These are phyloP conservation scores for Candida wancherniae DNA, from an alignment of 805 yeast genomes.

Conservation along the genomic window DNA sequence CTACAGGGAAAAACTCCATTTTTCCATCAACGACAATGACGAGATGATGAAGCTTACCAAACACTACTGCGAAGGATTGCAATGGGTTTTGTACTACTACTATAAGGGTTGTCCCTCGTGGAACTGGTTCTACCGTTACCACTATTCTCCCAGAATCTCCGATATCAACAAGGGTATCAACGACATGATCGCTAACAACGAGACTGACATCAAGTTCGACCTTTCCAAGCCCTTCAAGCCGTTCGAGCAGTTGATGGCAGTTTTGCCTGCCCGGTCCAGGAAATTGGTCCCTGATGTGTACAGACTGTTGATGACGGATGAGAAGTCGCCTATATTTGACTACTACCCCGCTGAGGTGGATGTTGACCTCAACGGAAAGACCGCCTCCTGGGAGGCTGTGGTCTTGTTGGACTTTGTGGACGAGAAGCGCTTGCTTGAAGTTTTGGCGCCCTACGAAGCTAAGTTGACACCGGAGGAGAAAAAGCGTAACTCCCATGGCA, in stretches of 20 bases:
- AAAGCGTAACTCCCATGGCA: slow-evolving; percentile 70
- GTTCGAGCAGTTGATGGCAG: slow-evolving; percentile 96
- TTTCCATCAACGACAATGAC: slow-evolving; percentile 57
- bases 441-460: slow-evolving; percentile 62
- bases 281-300: slow-evolving; percentile 71
- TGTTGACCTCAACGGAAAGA: slow-evolving; percentile 89
- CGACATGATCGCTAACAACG: slow-evolving; percentile 33
- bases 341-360: slow-evolving; percentile 88
- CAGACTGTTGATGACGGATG: slow-evolving; percentile 81
- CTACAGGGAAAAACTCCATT: slow-evolving; percentile 74
- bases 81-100: slow-evolving; percentile 93
- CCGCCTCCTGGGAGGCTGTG: slow-evolving; percentile 97
- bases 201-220: slow-evolving; percentile 49
- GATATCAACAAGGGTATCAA: slow-evolving; percentile 74
- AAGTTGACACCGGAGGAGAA: slow-evolving; percentile 66
- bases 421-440: slow-evolving; percentile 64
- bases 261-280: slow-evolving; percentile 87
- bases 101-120: slow-evolving; percentile 90
- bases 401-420: slow-evolving; percentile 91
- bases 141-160: slow-evolving; percentile 91
- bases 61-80: slow-evolving; percentile 89
- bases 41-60: slow-evolving; percentile 59
- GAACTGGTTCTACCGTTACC: slow-evolving; percentile 91
- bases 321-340: slow-evolving; percentile 79
- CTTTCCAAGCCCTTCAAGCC: slow-evolving; percentile 81